Evolutionary conservation across 1,139 yeast genomes (phyloP).

Genomic region (Pichia sp.): DNA sequence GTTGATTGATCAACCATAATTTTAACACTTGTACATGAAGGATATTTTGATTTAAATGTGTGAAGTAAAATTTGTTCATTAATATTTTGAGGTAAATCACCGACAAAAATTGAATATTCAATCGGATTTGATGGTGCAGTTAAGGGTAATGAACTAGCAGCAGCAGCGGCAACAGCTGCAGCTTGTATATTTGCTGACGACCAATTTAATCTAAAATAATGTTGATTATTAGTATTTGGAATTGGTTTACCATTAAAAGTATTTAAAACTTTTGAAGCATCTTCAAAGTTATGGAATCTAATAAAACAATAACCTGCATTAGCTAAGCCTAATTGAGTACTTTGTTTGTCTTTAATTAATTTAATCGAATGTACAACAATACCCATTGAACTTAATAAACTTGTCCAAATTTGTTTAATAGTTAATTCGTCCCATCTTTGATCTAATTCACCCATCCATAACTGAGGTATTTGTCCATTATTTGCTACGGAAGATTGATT

Average conservation of each 20-base stretch:
- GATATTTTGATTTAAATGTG: conserved; percentile 56
- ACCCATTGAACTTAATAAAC: conserved; percentile 27
- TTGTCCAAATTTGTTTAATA: conserved; percentile 54
- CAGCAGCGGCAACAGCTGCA: conserved; percentile 18
- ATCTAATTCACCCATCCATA: conserved; percentile 81
- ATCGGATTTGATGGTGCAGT: conserved; percentile 6
- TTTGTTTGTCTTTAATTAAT: conserved; percentile 32
- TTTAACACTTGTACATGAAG: conserved; percentile 60
- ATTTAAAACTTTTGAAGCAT: conserved; percentile 59
- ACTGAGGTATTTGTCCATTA: conserved; percentile 27
- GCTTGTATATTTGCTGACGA: conserved; percentile 40
- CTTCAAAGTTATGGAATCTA: conserved; percentile 56
- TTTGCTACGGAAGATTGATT: conserved; percentile 4
- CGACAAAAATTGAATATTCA: conserved; percentile 68
- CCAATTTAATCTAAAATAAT: conserved; percentile 66
- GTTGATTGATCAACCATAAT: conserved; percentile 73
- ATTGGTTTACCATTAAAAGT: conserved; percentile 55
- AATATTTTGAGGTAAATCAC: conserved; percentile 67
- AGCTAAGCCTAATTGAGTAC: conserved; percentile 26
- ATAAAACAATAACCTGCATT: conserved; percentile 74
- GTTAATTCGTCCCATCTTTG: conserved; percentile 64
- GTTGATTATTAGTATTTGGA: conserved; percentile 50
- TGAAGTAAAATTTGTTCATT: conserved; percentile 66
- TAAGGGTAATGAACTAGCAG: conserved; percentile 10
- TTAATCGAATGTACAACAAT: conserved; percentile 32